Conservation (phyloP, 495 filamentous ascomycete genomes). For the Jackrogersella multiformis region DNA sequence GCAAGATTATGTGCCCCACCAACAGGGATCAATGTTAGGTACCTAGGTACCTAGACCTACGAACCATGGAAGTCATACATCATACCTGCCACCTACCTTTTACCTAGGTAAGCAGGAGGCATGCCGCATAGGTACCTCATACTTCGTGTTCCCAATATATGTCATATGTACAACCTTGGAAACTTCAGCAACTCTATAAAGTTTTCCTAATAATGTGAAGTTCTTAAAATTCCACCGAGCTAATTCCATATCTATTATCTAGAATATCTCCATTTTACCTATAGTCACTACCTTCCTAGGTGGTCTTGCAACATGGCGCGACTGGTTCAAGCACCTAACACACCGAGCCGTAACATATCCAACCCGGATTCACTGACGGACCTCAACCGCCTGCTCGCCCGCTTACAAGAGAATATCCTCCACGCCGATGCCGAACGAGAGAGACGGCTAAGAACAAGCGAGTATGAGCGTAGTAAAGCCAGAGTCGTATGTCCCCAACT, state of each 20-base stretch:
- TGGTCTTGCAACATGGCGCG: conserved; percentile 36
- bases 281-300: no score
- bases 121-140: no score
- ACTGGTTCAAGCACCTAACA: conserved; percentile 43
- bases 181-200: neutral
- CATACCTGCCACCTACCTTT: no score
- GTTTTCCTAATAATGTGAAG: neutral
- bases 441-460: conserved; percentile 65
- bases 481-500: conserved; percentile 60
- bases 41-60: no score
- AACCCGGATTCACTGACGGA: conserved; percentile 57
- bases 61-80: neutral
- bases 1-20: conserved; percentile 18
- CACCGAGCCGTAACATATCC: conserved; percentile 34
- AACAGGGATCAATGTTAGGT: neutral
- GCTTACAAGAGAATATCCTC: conserved; percentile 77
- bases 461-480: conserved; percentile 75
- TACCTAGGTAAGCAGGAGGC: no score
- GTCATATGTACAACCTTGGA: no score
- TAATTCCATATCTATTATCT: no score
- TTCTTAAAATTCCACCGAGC: no score
- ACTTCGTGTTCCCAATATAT: neutral
- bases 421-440: conserved; percentile 69
- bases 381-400: conserved; percentile 75
- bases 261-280: neutral